These are phyloP conservation scores for Termitomyces sp. DNA, from an alignment of 768 basidiomycete genomes.

Conservation along the genomic window DNA sequence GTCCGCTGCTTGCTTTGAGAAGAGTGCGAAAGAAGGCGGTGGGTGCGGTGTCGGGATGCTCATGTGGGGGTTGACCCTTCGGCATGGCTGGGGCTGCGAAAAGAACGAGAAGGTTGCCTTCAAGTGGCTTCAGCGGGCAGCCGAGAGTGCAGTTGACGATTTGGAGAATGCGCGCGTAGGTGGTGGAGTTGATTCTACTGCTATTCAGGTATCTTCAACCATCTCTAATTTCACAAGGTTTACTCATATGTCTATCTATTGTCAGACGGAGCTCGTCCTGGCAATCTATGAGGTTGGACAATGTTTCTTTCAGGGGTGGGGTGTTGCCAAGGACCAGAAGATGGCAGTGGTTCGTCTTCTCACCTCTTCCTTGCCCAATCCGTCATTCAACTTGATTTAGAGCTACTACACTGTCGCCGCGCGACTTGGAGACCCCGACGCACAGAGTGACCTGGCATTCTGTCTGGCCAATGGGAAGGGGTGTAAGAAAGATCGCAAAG, in stretches of 20 bases:
- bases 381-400: constrained; percentile 27
- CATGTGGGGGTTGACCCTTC: constrained; percentile 84
- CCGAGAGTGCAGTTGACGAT: constrained; percentile 75
- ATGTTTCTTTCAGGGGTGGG: constrained; percentile 93
- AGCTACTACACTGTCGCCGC: constrained; percentile 86
- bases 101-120: constrained; percentile 80
- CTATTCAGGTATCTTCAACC: constrained; percentile 42
- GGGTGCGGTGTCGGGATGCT: constrained; percentile 90
- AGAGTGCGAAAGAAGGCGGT: constrained; percentile 66
- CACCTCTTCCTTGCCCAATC: neutral
- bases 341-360: constrained; percentile 71
- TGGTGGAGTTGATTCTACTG: constrained; percentile 40
- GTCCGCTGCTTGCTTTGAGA: constrained; percentile 72
- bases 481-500: constrained; percentile 83
- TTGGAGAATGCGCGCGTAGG: constrained; percentile 60
- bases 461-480: constrained; percentile 85
- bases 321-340: constrained; percentile 80
- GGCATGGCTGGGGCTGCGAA: constrained; percentile 86
- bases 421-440: constrained; percentile 79
- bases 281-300: constrained; percentile 92
- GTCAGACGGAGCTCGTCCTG: constrained; percentile 74
- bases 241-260: neutral
- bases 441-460: constrained; percentile 83
- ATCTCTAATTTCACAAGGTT: neutral
- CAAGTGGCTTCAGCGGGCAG: constrained; percentile 79